Percentiles rank a stretch among this genome's conserved stretches.
Evolutionary conservation across 176 grass and related monocot species (phyloP).

Genomic region (Leersia perrieri): DNA sequence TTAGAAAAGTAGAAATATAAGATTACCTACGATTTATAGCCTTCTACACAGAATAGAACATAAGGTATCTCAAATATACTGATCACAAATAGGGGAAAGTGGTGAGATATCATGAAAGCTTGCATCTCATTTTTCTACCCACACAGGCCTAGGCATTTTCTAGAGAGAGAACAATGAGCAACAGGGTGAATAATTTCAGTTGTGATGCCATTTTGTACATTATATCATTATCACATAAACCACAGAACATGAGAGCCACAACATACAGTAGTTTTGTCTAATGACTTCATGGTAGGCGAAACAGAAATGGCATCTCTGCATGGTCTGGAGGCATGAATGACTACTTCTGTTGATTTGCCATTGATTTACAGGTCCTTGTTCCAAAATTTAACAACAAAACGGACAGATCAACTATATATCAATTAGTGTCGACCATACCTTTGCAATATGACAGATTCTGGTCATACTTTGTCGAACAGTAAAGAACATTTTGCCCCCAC

Average conservation of each 20-base stretch:
- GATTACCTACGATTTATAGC: neutral
- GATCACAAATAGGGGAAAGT: constrained; percentile 12
- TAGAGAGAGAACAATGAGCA: neutral
- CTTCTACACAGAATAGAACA: neutral
- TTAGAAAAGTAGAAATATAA: neutral
- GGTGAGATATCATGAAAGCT: neutral
- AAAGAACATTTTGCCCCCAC: constrained; percentile 25
- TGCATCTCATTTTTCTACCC: neutral
- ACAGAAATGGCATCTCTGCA: constrained; percentile 18
- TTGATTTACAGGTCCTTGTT: constrained; percentile 16
- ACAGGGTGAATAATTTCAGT: neutral
- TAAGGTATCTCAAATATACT: constrained; percentile 6
- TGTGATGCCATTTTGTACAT: neutral
- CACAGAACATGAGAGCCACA: neutral
- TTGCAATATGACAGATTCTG: constrained; percentile 25
- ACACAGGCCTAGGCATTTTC: neutral
- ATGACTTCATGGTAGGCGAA: constrained; percentile 9
- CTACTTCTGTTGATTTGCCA: constrained; percentile 21
- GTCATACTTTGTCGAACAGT: constrained; percentile 22
- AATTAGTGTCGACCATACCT: constrained; percentile 23
- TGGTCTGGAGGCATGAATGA: constrained; percentile 36
- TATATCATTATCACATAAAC: neutral
- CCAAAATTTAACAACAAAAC: constrained; percentile 27
- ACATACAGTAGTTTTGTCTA: constrained; percentile 16
- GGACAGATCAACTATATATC: constrained; percentile 12